Conservation (phyloP, 1,284 basidiomycete genomes). For the Trichosporon inkin region DNA sequence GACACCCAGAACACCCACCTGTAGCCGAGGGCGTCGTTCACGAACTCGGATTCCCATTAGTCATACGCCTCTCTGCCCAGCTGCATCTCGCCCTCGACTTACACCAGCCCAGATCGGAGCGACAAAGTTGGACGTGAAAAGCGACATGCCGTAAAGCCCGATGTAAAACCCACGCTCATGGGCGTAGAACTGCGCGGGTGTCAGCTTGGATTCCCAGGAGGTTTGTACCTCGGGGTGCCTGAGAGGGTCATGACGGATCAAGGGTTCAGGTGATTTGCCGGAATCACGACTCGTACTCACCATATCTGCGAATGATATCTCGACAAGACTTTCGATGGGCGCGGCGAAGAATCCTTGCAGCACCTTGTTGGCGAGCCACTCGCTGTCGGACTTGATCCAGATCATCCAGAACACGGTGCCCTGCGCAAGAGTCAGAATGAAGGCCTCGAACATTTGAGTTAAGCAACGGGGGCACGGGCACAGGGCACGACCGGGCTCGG, state of each 20-base stretch:
- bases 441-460: too few relatives aligned
- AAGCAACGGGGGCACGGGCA: too few relatives aligned
- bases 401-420: slow-evolving; percentile 23
- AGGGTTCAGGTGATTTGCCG: too few relatives aligned
- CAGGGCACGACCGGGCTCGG: too few relatives aligned
- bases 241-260: too few relatives aligned
- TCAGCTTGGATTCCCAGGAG: background rate
- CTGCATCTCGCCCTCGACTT: background rate
- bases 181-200: slow-evolving; percentile 17
- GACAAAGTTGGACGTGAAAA: slow-evolving; percentile 20
- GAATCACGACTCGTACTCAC: background rate
- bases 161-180: slow-evolving; percentile 30
- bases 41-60: slow-evolving; percentile 10
- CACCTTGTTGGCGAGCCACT: slow-evolving; percentile 27
- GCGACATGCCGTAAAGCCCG: slow-evolving; percentile 21
- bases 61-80: background rate
- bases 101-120: slow-evolving; percentile 23
- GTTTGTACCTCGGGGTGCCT: background rate
- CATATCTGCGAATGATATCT: slow-evolving; percentile 20
- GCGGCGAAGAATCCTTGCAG: slow-evolving; percentile 24
- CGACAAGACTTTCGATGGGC: slow-evolving; percentile 27
- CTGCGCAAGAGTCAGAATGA: background rate
- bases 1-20: slow-evolving; percentile 27
- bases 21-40: slow-evolving; percentile 24
- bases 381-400: slow-evolving; percentile 17